Conservation (phyloP, 2,329 filamentous ascomycete species). For the Exophiala mesophila region DNA sequence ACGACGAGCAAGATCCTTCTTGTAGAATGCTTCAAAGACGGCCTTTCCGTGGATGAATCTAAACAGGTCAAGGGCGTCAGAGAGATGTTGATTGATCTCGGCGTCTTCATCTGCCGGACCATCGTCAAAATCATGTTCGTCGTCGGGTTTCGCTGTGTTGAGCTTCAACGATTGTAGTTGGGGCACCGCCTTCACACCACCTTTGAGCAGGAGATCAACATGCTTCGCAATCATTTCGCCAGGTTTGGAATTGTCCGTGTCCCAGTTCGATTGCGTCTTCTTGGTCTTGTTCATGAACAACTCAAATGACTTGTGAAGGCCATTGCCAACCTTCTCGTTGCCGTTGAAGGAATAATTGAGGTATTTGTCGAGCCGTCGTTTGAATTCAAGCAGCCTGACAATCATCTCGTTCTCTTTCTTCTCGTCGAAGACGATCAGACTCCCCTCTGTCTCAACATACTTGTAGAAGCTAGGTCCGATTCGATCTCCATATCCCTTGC, state of each 20-base stretch:
- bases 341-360: constrained; percentile 71
- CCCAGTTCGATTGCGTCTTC: constrained; percentile 65
- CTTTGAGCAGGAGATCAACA: constrained; percentile 80
- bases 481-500: constrained; percentile 64
- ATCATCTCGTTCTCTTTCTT: constrained; percentile 82
- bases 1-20: constrained; percentile 86
- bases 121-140: constrained; percentile 55
- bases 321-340: constrained; percentile 71
- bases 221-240: constrained; percentile 99
- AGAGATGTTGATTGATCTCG: constrained; percentile 84
- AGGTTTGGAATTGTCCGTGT: constrained; percentile 83
- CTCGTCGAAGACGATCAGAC: constrained; percentile 70
- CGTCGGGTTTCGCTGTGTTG: constrained; percentile 55
- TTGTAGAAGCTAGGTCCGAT: constrained; percentile 69
- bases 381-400: constrained; percentile 71
- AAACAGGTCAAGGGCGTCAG: constrained; percentile 90
- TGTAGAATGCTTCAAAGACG: constrained; percentile 98
- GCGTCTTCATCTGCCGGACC: constrained; percentile 61
- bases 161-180: constrained; percentile 53
- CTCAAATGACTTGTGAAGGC: constrained; percentile 78
- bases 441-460: constrained; percentile 73
- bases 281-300: constrained; percentile 86
- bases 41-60: constrained; percentile 96
- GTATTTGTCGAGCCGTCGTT: constrained; percentile 70
- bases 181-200: constrained; percentile 78